Conservation (phyloP, 331 rosid species). For the Arachis monticola region DNA sequence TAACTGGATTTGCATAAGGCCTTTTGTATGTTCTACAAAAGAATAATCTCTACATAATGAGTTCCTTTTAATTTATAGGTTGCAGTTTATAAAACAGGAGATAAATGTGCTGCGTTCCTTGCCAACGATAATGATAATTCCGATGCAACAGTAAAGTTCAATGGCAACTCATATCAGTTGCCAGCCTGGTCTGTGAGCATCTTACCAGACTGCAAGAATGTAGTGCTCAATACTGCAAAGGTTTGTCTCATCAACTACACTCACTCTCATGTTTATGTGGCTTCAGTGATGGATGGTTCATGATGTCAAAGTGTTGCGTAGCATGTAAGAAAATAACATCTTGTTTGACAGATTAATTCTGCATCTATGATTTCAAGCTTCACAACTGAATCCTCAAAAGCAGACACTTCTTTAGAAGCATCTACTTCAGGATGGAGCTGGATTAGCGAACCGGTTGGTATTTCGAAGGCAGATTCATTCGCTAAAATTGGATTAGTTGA, state of each 20-base stretch:
- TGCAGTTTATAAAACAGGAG: slow-evolving; percentile 78
- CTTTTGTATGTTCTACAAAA: slow-evolving; percentile 21
- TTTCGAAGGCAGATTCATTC: slow-evolving; percentile 70
- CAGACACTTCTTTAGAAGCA: slow-evolving; percentile 56
- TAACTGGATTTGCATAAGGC: not conserved
- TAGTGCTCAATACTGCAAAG: slow-evolving; percentile 96
- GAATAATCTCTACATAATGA: slow-evolving; percentile 19
- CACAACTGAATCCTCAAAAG: slow-evolving; percentile 56
- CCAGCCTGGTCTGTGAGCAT: slow-evolving; percentile 99
- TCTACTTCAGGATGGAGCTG: slow-evolving; percentile 82
- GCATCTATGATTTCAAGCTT: slow-evolving; percentile 68
- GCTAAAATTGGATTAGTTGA: slow-evolving; percentile 71
- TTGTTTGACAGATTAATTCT: slow-evolving; percentile 72
- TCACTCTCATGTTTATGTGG: slow-evolving; percentile 18
- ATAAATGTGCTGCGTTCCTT: slow-evolving; percentile 86
- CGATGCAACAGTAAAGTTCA: slow-evolving; percentile 77
- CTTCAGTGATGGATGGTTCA: slow-evolving; percentile 7
- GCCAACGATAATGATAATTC: slow-evolving; percentile 70
- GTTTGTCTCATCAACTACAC: slow-evolving; percentile 49
- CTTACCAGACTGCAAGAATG: slow-evolving; percentile 98
- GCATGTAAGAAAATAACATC: slow-evolving; percentile 29
- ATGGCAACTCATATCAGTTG: slow-evolving; percentile 77
- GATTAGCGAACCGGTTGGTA: slow-evolving; percentile 87
- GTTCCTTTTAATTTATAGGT: slow-evolving; percentile 51
- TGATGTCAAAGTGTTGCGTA: slow-evolving; percentile 19